Percentiles rank a stretch among this genome's conserved stretches.
These are phyloP conservation scores for Fusarium redolens DNA, from an alignment of 2,329 filamentous ascomycete species.

Conservation along the genomic window DNA sequence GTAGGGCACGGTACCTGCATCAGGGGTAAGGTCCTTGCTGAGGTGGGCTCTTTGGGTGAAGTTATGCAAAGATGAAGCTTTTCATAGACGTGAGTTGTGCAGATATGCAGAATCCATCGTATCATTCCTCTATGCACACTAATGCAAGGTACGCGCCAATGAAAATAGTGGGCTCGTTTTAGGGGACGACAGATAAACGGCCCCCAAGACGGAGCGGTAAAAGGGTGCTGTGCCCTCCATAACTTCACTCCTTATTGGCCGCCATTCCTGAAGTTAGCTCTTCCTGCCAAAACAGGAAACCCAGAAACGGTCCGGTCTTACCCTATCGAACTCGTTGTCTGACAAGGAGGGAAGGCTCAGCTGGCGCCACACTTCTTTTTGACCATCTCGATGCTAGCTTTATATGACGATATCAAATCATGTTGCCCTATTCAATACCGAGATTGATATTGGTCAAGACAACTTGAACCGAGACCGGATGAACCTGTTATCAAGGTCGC, in stretches of 20 bases:
- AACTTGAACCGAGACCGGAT: not conserved
- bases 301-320: constrained; percentile 33
- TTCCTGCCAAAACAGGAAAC: constrained; percentile 34
- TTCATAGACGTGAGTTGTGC: constrained; percentile 12
- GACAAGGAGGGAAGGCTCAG: constrained; percentile 23
- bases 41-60: constrained; percentile 4
- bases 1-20: constrained; percentile 35
- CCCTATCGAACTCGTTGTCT: constrained; percentile 28
- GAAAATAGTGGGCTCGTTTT: constrained; percentile 12
- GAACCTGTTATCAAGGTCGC: not conserved
- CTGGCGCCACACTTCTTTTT: constrained; percentile 12
- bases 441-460: not conserved
- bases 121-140: constrained; percentile 18
- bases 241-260: constrained; percentile 25
- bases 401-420: constrained; percentile 12
- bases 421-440: not conserved
- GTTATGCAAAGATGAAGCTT: constrained; percentile 19
- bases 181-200: constrained; percentile 27
- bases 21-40: constrained; percentile 25
- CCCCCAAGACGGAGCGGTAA: constrained; percentile 39
- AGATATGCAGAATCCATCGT: constrained; percentile 15
- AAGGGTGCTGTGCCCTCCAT: constrained; percentile 21
- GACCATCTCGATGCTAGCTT: constrained; percentile 19
- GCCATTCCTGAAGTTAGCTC: constrained; percentile 3
- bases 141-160: constrained; percentile 46